Conservation (phyloP, 2,329 filamentous ascomycete species). For the Parastagonospora nodorum region DNA sequence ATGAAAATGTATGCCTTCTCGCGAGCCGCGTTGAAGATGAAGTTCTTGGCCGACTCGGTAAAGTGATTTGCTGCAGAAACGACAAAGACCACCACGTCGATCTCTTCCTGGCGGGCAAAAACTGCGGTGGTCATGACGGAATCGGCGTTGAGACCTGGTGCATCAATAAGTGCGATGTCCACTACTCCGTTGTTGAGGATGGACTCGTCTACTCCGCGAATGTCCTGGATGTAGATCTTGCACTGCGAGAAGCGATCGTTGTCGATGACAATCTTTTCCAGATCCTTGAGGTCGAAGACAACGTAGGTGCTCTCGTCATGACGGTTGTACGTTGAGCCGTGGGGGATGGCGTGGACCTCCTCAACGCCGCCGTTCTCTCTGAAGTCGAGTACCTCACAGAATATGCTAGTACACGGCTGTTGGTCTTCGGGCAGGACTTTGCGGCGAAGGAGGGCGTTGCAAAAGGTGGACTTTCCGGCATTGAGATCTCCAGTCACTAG, state of each 20-base stretch:
- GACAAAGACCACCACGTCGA: constrained; percentile 97
- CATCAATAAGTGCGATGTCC: constrained; percentile 96
- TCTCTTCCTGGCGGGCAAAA: constrained; percentile 96
- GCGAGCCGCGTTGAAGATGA: constrained; percentile 91
- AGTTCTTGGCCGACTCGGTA: constrained; percentile 95
- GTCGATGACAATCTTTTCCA: constrained; percentile 89
- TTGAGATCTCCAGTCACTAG: constrained; percentile 95
- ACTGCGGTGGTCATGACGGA: constrained; percentile 97
- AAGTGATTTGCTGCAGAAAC: constrained; percentile 98
- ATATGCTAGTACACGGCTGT: constrained; percentile 97
- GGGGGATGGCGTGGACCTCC: constrained; percentile 94
- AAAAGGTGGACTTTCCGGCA: constrained; percentile 97
- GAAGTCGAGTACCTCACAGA: constrained; percentile 94
- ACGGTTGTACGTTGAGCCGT: constrained; percentile 77
- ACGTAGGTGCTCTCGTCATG: constrained; percentile 95
- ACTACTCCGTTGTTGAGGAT: constrained; percentile 96
- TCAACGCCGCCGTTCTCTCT: constrained; percentile 89
- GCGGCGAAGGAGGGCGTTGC: constrained; percentile 90
- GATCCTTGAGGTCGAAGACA: constrained; percentile 74
- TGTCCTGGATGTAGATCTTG: constrained; percentile 95
- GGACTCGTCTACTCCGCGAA: constrained; percentile 86
- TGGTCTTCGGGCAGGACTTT: constrained; percentile 96
- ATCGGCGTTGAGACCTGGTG: constrained; percentile 92
- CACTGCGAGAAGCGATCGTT: constrained; percentile 89
- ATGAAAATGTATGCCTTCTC: constrained; percentile 99